phyloP scores from a whole-genome alignment of 192 early-diverging fungal genomes.

The Backusella australiensis region DNA sequence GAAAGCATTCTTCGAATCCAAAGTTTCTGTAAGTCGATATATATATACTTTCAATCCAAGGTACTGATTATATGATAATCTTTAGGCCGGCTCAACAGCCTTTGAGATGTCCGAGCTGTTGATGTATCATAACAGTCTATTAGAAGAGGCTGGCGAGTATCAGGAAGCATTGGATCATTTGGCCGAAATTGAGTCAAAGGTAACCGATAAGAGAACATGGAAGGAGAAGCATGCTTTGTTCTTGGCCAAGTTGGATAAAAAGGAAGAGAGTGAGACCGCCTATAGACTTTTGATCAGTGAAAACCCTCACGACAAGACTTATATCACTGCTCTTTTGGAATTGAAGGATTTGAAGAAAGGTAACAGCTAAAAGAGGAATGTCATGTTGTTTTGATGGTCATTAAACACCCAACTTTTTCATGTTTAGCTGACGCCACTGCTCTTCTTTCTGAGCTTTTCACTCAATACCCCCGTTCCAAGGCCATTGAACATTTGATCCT shows the following conservation, averaged over 20 bases:
- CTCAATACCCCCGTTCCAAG: constrained; percentile 77
- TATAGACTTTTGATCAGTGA: constrained; percentile 74
- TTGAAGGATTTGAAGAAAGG: constrained; percentile 50
- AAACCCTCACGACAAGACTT: constrained; percentile 80
- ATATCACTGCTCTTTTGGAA: constrained; percentile 64
- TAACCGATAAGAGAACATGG: constrained; percentile 72
- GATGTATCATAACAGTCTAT: constrained; percentile 83
- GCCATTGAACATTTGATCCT: constrained; percentile 76
- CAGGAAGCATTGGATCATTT: constrained; percentile 76
- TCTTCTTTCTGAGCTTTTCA: constrained; percentile 18
- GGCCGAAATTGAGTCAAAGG: constrained; percentile 65
- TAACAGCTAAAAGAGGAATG: neutral
- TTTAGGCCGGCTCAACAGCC: constrained; percentile 30
- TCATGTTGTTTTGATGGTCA: neutral
- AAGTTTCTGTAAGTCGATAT: neutral
- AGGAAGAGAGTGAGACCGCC: constrained; percentile 68
- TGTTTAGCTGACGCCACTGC: neutral
- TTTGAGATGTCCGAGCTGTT: constrained; percentile 81
- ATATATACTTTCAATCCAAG: neutral
- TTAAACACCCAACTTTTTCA: neutral
- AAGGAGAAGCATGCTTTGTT: constrained; percentile 75
- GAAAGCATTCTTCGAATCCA: constrained; percentile 44
- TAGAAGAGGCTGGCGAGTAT: constrained; percentile 82
- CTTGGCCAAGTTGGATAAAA: constrained; percentile 62
- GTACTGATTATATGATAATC: neutral